Conservation (phyloP, 2,329 filamentous ascomycete species). For the Ambrosiella xylebori region DNA sequence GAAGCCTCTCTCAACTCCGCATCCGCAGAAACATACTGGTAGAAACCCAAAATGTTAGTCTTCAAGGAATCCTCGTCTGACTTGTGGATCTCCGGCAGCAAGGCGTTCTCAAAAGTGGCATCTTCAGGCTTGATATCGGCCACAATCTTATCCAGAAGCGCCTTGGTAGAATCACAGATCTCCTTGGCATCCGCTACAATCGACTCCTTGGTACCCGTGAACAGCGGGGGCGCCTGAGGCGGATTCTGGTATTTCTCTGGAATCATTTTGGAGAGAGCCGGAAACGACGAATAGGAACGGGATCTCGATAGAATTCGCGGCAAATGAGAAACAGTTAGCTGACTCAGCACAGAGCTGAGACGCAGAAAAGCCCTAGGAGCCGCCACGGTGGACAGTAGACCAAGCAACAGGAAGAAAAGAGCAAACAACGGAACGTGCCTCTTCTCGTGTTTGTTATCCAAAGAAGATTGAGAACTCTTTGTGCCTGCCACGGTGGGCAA, state of each 20-base stretch:
- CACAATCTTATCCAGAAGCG: conserved; percentile 49
- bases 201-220: conserved; percentile 54
- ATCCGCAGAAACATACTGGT: conserved; percentile 59
- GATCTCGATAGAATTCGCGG: conserved; percentile 13
- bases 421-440: conserved; percentile 16
- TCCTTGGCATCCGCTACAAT: conserved; percentile 50
- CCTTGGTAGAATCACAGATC: conserved; percentile 45
- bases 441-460: conserved; percentile 3
- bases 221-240: conserved; percentile 61
- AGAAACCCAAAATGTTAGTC: conserved; percentile 56
- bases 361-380: conserved; percentile 40
- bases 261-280: conserved; percentile 33
- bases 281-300: conserved; percentile 15
- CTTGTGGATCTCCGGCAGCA: conserved; percentile 53
- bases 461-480: not conserved
- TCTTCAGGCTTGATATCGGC: conserved; percentile 37
- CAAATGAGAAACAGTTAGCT: conserved; percentile 29
- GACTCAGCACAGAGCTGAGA: conserved; percentile 38
- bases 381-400: conserved; percentile 47
- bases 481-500: not conserved
- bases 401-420: conserved; percentile 39
- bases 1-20: conserved; percentile 55
- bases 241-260: conserved; percentile 52
- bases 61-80: conserved; percentile 47
- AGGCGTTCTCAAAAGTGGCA: conserved; percentile 36